Evolutionary conservation across 2,329 filamentous ascomycete genomes (phyloP), one percentile per base, ranked within the genome.

Genomic region (Aspergillus fumigatiaffinis): DNA sequence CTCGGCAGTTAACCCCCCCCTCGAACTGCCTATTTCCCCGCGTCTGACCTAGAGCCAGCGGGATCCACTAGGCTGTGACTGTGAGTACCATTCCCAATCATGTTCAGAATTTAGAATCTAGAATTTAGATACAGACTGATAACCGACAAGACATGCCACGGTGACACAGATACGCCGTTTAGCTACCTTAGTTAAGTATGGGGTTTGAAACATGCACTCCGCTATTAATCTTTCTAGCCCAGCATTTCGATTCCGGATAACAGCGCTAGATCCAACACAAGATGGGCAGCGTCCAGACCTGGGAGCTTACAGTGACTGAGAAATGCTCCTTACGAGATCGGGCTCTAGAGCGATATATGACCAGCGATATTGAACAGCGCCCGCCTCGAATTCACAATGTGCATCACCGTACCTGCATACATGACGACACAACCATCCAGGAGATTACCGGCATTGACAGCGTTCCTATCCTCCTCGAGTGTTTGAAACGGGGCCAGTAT

Each of bases 371-470:
- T 35, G 60, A 66, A 42, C 54, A 59, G 23, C 70, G 70, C 50
- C 20, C 51, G 3, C 63, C 68, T 25, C 66, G 55, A 21, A 56
- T 68, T n/a, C 41, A 62, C 8, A 49, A 61, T 41, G 66, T 70
- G 14, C 60, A 66, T 4, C 55, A 64, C 8, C 66, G 69, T 17
- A 66, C 62, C 57, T 58, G 53, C 10, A n/a, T 71, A n/a, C 52
- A 60, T 12, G 42, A 60, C 41, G 64, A 70, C 17, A 57, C 66
- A 0, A 50, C 57, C 17, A 23, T 62, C 4, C 65, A 72, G 42
- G 55, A 60, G 49, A 72, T 73, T 25, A 73, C 71, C 0, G 68
- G 73, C 47, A 69, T 74, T 50, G 64, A 71, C 41, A 66, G 56
- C 53, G 52, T 75, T 5, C 32, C 55, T 2, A 12, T 25, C 17